A percentile compares a stretch with the other conserved stretches of the same genome.
Evolutionary conservation across 2,329 filamentous ascomycete species (phyloP).

Genomic region (Diaporthe sp.): DNA sequence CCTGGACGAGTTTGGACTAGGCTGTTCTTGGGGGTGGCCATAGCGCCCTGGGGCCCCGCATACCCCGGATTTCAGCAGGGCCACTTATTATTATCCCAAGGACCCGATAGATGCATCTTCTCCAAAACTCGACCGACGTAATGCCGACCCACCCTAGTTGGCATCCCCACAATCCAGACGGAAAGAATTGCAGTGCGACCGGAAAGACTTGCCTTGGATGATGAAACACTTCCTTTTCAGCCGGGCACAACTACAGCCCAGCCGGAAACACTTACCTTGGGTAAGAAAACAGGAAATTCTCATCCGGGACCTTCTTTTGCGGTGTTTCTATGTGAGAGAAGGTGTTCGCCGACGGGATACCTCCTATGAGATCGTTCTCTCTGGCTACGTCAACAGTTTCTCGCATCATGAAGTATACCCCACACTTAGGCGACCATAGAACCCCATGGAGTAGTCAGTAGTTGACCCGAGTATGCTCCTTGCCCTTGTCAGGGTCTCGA

Average conservation of each 20-base stretch:
- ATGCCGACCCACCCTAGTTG: neutral
- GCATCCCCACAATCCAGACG: neutral
- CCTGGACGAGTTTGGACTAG: conserved; percentile 9
- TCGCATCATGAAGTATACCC: neutral
- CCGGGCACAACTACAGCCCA: too few species aligned
- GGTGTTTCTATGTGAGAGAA: neutral
- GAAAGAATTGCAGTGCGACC: neutral
- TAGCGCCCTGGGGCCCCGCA: neutral
- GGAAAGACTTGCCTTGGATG: too few species aligned
- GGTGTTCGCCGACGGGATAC: neutral
- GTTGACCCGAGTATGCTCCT: neutral
- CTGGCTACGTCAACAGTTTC: neutral
- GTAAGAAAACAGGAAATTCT: neutral
- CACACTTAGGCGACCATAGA: too few species aligned
- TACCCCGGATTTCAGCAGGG: neutral
- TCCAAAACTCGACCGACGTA: neutral
- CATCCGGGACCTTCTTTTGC: neutral
- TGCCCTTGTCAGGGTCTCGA: neutral
- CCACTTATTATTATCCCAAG: neutral
- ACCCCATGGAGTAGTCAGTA: too few species aligned
- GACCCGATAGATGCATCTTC: neutral
- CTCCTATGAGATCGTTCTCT: neutral
- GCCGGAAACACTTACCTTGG: too few species aligned
- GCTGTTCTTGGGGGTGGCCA: conserved; percentile 1
- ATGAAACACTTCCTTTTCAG: too few species aligned